These are phyloP conservation scores for Penicillium thymicola DNA, from an alignment of 2,329 filamentous ascomycete species.

Conservation along the genomic window DNA sequence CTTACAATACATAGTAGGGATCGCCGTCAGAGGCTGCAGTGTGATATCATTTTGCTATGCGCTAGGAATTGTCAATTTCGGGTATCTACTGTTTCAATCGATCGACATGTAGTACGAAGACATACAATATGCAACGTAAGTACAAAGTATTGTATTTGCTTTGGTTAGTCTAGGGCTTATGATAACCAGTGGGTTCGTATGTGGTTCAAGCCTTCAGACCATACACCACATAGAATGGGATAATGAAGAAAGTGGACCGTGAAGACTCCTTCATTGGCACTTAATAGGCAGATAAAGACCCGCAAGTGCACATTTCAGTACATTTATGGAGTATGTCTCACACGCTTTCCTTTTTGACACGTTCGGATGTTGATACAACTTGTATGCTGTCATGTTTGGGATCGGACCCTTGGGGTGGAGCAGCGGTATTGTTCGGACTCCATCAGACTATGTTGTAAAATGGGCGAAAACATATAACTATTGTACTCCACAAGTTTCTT, in stretches of 20 bases:
- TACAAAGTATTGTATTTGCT: too few species aligned
- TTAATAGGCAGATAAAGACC: not conserved
- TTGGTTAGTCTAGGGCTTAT: not conserved
- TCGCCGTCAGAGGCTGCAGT: not conserved
- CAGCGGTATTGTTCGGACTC: not conserved
- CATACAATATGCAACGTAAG: too few species aligned
- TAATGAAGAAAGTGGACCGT: not conserved
- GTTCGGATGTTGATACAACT: not conserved
- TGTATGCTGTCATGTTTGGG: constrained; percentile 1
- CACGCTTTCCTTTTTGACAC: not conserved
- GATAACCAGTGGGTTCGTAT: not conserved
- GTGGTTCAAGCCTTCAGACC: not conserved
- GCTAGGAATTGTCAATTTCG: not conserved
- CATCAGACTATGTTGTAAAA: not conserved
- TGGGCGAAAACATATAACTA: too few species aligned
- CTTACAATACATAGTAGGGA: not conserved
- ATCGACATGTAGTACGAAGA: not conserved
- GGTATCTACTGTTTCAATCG: not conserved
- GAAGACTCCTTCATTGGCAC: not conserved
- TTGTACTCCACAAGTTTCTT: constrained; percentile 4
- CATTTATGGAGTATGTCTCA: not conserved
- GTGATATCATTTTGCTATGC: constrained; percentile 12
- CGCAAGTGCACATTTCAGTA: not conserved
- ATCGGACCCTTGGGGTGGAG: not conserved
- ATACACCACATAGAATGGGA: not conserved